Evolutionary conservation across 1,284 basidiomycete species (phyloP), one percentile per base, ranked within the genome.

Genomic region (Tremellales sp.): DNA sequence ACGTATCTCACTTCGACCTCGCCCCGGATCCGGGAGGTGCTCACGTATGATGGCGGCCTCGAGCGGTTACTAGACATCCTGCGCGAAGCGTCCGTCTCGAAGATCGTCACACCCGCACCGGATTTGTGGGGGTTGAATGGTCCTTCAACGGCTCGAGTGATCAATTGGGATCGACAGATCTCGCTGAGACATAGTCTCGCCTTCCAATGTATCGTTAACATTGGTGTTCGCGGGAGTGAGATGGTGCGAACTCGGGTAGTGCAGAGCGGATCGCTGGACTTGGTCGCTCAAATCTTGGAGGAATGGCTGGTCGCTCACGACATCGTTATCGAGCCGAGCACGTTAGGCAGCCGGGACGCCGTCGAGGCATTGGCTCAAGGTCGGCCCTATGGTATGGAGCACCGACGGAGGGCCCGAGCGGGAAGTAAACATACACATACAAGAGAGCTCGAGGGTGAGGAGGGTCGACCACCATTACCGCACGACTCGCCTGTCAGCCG

Each of bases 1-100:
- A 89, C 89, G 45, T 96, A 97, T 75, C 86, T 99, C 61, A 97
- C 94, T 6, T 93, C 92, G 2, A 97, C 94, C 5, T 97, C 92
- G 0, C 93, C 94, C 3, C 84, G 93, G 54, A 97, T 99, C 76
- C 85, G 94, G 45, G 96, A 99, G 75, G 97, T 97, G 67, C 87
- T 99, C 80, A 94, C 92, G 39, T 84, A 89, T 79, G 94, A 98
- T 72, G 94, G 94, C 51, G 94, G 96, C 2, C 83, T 99, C 36
- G 94, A 98, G 70, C 85, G 93, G 22, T 84, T 99, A 33, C 87
- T 98, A 27, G 84, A 88, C 51, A 91, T 99, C 58, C 78, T 92
- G n/a, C 85, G 86, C 65, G 85, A 91, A 58, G 89, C 89, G 58
- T 89, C 65, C 36, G 58, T 74, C 7, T 72, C 72, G 1, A 66